These are phyloP conservation scores for Plasmodium knowlesi DNA, from an alignment of 169 alveolate species.

Conservation along the genomic window DNA sequence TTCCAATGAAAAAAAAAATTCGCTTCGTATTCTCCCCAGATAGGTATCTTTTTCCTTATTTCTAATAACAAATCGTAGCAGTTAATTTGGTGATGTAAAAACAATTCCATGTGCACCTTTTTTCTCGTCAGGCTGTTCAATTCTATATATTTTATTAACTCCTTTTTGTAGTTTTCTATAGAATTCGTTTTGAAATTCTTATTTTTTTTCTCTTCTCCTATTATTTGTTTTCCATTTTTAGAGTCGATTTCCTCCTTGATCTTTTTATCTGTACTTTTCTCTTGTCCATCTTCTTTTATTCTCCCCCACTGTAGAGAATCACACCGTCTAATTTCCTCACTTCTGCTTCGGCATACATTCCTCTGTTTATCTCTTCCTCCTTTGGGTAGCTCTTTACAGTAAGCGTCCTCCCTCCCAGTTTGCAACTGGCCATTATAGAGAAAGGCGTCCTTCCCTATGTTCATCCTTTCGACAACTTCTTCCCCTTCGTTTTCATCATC, in stretches of 20 bases:
- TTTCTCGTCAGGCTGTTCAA: slow-evolving; percentile 18
- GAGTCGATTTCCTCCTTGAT: background rate
- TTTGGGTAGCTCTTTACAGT: background rate
- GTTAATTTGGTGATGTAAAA: slow-evolving; percentile 75
- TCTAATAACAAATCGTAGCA: slow-evolving; percentile 85
- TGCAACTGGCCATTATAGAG: background rate
- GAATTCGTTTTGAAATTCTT: background rate
- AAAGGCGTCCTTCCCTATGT: background rate
- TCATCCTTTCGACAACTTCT: background rate
- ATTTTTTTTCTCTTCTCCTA: background rate
- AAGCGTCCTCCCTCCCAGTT: background rate
- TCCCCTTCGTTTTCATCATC: background rate
- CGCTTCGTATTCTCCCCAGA: slow-evolving; percentile 84
- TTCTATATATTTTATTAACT: slow-evolving; percentile 3
- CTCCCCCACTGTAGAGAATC: background rate
- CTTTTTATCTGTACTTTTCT: background rate
- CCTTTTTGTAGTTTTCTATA: background rate
- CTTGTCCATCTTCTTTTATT: background rate
- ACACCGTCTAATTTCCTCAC: background rate
- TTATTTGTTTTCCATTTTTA: background rate
- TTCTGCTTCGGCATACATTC: background rate
- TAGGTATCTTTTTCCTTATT: slow-evolving; percentile 80
- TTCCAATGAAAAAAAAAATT: slow-evolving; percentile 84
- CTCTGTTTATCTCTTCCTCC: background rate
- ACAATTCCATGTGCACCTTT: slow-evolving; percentile 56